phyloP scores from a whole-genome alignment of 148 eudicot species.

The Rhododendron henanense region DNA sequence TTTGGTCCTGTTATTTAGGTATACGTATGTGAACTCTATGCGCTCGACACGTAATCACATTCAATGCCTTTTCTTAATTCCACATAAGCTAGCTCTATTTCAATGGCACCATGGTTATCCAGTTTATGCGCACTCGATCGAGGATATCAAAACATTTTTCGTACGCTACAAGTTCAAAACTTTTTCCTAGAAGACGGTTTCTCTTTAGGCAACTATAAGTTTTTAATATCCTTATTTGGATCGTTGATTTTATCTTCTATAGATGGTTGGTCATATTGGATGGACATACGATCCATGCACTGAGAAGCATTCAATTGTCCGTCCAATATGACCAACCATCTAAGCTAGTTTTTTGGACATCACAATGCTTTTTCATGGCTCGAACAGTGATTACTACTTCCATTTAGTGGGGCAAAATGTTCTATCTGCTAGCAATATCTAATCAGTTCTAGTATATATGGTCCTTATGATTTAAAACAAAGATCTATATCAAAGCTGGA shows the following conservation, averaged over 20 bases:
- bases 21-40: not conserved
- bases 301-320: constrained; percentile 72
- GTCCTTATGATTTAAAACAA: not conserved
- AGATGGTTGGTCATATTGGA: constrained; percentile 58
- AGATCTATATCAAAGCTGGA: not conserved
- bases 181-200: not conserved
- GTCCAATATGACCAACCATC: constrained; percentile 20
- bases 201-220: not conserved
- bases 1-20: not conserved
- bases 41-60: not conserved
- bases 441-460: no score
- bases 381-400: not conserved
- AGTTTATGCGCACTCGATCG: not conserved
- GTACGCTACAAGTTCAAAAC: not conserved
- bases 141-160: not conserved
- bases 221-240: not conserved
- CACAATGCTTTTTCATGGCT: not conserved
- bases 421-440: not conserved
- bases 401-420: not conserved
- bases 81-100: not conserved
- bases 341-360: not conserved
- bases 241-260: constrained; percentile 13
- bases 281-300: constrained; percentile 91
- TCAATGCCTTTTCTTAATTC: not conserved
- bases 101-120: not conserved